A percentile compares a stretch with the other conserved stretches of the same genome.
Evolutionary conservation across 1,284 basidiomycete genomes (phyloP).

Genomic region (Phenoliferia sp.): DNA sequence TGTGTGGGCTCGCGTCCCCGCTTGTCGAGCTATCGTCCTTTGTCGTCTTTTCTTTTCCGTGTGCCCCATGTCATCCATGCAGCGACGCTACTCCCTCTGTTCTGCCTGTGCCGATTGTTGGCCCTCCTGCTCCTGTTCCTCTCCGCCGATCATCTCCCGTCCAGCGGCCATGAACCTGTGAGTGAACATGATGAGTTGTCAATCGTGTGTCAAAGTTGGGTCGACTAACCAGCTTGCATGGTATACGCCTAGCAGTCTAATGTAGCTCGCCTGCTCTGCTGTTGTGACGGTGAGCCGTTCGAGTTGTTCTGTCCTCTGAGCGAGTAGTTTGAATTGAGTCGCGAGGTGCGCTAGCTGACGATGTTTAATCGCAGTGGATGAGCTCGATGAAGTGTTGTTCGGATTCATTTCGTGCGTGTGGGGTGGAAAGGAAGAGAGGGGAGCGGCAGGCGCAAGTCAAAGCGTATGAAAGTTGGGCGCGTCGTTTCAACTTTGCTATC

Average conservation of each 20-base stretch:
- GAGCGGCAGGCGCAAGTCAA: no score
- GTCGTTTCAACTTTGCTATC: no score
- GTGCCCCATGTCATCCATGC: no score
- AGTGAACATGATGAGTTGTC: no score
- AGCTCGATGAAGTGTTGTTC: no score
- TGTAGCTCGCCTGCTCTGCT: constrained; percentile 28
- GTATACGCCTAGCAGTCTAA: constrained; percentile 20
- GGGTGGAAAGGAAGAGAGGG: no score
- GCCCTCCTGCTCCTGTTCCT: neutral
- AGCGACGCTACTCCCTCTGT: neutral
- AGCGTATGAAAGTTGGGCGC: no score
- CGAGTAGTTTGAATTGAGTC: constrained; percentile 15
- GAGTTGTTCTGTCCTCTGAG: constrained; percentile 19
- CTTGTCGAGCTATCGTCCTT: no score
- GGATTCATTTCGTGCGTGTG: no score
- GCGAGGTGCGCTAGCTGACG: constrained; percentile 16
- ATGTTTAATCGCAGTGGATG: neutral
- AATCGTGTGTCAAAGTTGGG: neutral
- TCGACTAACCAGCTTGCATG: constrained; percentile 24
- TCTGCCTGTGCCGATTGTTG: neutral
- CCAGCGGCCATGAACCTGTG: constrained; percentile 25
- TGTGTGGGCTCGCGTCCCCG: neutral
- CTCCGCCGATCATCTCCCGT: constrained; percentile 12
- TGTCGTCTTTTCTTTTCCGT: no score
- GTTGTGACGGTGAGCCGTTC: constrained; percentile 20